Evolutionary conservation across 148 eudicot genomes (phyloP), one percentile per base, ranked within the genome.

Genomic region (Polygonum aviculare): DNA sequence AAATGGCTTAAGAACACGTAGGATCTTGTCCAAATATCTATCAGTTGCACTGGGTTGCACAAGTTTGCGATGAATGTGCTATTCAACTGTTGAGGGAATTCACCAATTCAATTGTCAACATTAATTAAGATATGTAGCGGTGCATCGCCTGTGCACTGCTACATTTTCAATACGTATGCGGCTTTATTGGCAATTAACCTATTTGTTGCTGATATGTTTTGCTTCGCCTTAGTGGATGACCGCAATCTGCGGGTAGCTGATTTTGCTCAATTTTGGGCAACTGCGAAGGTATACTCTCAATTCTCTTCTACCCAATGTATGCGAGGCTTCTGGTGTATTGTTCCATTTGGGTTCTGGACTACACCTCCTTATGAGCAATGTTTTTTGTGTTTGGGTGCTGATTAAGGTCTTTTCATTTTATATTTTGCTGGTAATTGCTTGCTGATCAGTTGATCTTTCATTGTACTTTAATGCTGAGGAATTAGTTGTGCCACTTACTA

Each of bases 241-340:
- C 99, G 99, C 99, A 95, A 95, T 95, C 99, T 95, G 99, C 99
- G 99, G 99, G 97, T 95, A 87, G 99, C 99, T 90, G 99, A 95
- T 85, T 95, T 93, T 95, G 94, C 97, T 95, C 99, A 95, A 87
- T 95, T 95, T 95, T 95, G 99, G 99, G 99, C 99, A 95, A 89
- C 86, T 86, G 99, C 97, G 76, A 95, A 95, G 99, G 99, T 95
- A 95, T 89, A 92, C 87, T 79, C 86, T 85, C 78, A 78, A 72
- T 85, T 85, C 93, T 80, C 79, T 90, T 81, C 83, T 79, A 79
- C 83, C 71, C 78, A 79, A 77, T 77, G 84, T 85, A 77, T 85
- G 80, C 49, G 83, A 80, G 82, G 86, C 77, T 74, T 81, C 86
- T 63, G 51, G 51, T 36, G 5, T 55, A 26, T 41, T 78, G 21